These are phyloP conservation scores for Lipomyces chichibuensis DNA, from an alignment of 805 yeast species.

Conservation along the genomic window DNA sequence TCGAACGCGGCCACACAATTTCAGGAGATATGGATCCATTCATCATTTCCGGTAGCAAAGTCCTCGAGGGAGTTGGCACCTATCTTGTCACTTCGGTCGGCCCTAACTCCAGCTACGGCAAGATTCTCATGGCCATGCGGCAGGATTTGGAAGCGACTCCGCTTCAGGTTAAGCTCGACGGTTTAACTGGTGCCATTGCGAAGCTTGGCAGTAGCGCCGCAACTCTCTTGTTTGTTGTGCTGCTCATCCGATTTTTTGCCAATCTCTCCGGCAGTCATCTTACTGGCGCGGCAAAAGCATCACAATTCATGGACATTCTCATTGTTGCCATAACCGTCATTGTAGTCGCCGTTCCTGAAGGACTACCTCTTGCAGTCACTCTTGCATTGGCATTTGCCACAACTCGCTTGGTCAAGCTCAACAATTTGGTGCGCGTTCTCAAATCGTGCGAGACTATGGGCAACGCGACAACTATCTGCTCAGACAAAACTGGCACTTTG, in stretches of 20 bases:
- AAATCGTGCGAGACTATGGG: conserved; percentile 93
- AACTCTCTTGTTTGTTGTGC: conserved; percentile 81
- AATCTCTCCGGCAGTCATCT: conserved; percentile 89
- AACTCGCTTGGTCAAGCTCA: conserved; percentile 91
- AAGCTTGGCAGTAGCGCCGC: conserved; percentile 96
- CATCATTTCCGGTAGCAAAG: conserved; percentile 83
- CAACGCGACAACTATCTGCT: conserved; percentile 95
- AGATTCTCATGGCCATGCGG: conserved; percentile 77
- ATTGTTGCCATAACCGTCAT: conserved; percentile 93
- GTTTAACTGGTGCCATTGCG: conserved; percentile 96
- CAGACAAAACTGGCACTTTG: conserved; percentile 96
- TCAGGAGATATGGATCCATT: conserved; percentile 61
- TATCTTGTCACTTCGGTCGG: conserved; percentile 91
- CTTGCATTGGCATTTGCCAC: conserved; percentile 61
- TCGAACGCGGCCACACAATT: conserved; percentile 36
- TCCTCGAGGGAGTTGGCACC: conserved; percentile 79
- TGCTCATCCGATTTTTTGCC: conserved; percentile 83
- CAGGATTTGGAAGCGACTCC: conserved; percentile 54
- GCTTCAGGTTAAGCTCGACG: conserved; percentile 96
- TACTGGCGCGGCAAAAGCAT: conserved; percentile 85
- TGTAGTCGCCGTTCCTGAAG: conserved; percentile 98
- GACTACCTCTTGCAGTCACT: conserved; percentile 98
- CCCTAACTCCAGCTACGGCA: conserved; percentile 81
- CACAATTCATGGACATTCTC: conserved; percentile 77
- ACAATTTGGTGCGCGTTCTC: conserved; percentile 88